Base-by-base conservation (phyloP, 2,329 filamentous ascomycete species). In the Cladobotryum mycophilum region DNA sequence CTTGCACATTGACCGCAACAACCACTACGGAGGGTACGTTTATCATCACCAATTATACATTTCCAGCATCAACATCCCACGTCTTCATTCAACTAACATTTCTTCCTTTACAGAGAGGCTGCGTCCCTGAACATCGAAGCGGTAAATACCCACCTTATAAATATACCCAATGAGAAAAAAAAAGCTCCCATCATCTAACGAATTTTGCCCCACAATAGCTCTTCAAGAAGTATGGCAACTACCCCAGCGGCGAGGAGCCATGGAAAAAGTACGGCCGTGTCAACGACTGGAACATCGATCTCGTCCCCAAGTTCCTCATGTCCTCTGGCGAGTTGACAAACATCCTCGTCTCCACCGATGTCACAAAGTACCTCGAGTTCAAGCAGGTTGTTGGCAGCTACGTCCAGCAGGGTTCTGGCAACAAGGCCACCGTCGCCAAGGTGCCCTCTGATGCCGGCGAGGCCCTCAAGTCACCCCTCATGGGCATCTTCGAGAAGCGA, bases 211-310 rank as follows among this genome's bases (percentile, higher is more conserved):
- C 48, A 30, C 47, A 49, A 49, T 45, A 95, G 89, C 87, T 99
- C 63, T 97, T 95, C 82, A 95, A 93, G 78, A 95, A 91, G 71
- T 95, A 96, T 71, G 88, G 89, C 69, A 93, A 93, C 77, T 88
- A 83, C 67, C 69, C 74, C 53, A 69, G 79, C 55, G 88, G 87
- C 61, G 85, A 90, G 66, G 88, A 96, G 78, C 91, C 92, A 59
- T 97, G 93, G 93, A 92, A 95, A 79, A 91, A 96, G 73, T 97
- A 96, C 70, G 92, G 92, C 63, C 87, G 93, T 54, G 78, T 85
- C 68, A 96, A 96, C 75, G 92, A 97, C 80, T 99, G 93, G 93
- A 97, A 96, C 79, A 95, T 99, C 72, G 95, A 99, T 69, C 81
- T 99, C 55, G 91, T 99, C 45, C 92, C 93, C 60, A 99, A 99